Base-by-base conservation (phyloP, 192 early-diverging fungal species). In the Borealophlyctis nickersoniae region DNA sequence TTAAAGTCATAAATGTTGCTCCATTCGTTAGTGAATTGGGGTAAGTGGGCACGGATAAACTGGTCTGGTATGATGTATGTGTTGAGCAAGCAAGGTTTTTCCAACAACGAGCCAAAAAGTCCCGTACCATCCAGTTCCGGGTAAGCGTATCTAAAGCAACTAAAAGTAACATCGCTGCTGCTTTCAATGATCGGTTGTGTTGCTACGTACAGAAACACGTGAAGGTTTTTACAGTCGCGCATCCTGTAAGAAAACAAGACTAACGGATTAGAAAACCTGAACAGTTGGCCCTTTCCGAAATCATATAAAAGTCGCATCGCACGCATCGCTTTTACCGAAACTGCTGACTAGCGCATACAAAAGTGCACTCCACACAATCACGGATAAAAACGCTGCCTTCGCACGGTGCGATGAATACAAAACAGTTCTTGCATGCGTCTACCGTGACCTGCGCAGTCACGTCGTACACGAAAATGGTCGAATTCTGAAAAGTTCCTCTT, bases 161-260 rank as follows among this genome's bases (percentile, higher is more conserved):
- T 56, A 58, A 74, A 74, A 29, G 5, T 19, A 24, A 74, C 45
- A 30, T 58, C 24, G 11, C 22, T 23, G 2, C 58, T 62, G 23
- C 62, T 61, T 32, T 74, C 72, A 30, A 74, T 74, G 30, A 74
- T 63, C 13, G 72, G 72, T 34, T 74, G 69, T 0, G 65, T 71
- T 28, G 62, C 66, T 13, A 24, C 35, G 52, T 74, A 74, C 29
- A 66, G 49, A 2, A 50, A 68, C 22, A 74, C 33, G 5, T 39
- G 61, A 27, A 74, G 4, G 22, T 33, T 22, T 13, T 30, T 51
- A 36, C 68, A 67, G 33, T 66, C 60, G 32, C 60, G 36, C 16
- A 74, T 1, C 22, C 69, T 70, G 54, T 14, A 30, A 1, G 9
- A 28, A n/a, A n/a, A n/a, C n/a, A n/a, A n/a, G n/a, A n/a, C n/a